Evolutionary conservation across 2,329 filamentous ascomycete species (phyloP), one percentile per base, ranked within the genome.

Genomic region (Blumeria graminis): DNA sequence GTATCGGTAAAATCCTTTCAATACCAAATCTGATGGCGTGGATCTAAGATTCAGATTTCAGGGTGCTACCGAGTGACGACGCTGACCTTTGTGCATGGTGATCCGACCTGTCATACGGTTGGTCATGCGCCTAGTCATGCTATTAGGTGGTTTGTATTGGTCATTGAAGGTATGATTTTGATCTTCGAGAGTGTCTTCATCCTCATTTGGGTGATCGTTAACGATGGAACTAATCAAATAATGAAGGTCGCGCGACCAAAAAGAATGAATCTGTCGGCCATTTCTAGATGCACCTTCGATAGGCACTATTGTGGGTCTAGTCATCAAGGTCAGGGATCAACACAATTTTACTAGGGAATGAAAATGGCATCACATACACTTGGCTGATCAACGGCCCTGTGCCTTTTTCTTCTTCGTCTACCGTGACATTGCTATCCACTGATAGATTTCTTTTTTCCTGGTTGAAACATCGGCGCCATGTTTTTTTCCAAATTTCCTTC

Each of bases 161-260:
- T 28, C 22, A 4, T 28, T 28, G 22, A 28, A 4, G 22, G 22
- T 28, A 28, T 28, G 1, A 28, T 28, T 28, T 28, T 2, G 22
- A 28, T 28, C 4, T 28, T 28, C 22, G 22, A 28, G 22, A 4
- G 22, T 28, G 2, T 28, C 22, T 28, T 28, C 22, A 28, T 28
- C 22, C 22, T 28, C 22, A 61, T n/a, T 73, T 64, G 0, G 70
- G 59, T 22, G 66, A 65, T 60, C 45, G 32, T 54, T 56, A 18
- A 57, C 45, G 18, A 57, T 56, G 7, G 58, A 57, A 35, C 54
- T 55, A 39, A 60, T 55, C 6, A 59, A 43, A 28, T 57, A 57
- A 6, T 59, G 57, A 3, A 59, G n/a, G 32, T 57, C 58, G 10
- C 59, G 55, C 22, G 55, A 57, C 56, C 57, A 60, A 22, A 59